Evolutionary conservation across 768 basidiomycete genomes (phyloP).

Genomic region (Lactarius sanguifluus): DNA sequence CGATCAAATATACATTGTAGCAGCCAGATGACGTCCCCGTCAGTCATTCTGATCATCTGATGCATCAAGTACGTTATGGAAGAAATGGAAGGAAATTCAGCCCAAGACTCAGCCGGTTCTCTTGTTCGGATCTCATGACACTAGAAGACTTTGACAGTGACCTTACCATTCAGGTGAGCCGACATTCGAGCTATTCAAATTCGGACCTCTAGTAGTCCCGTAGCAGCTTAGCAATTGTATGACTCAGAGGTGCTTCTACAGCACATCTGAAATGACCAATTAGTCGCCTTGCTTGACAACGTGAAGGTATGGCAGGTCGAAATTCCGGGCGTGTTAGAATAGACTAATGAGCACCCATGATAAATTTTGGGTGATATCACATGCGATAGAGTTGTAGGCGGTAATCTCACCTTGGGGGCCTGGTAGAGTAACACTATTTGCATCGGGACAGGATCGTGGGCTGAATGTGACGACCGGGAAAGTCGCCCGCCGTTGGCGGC

Average conservation of each 20-base stretch:
- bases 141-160: not conserved
- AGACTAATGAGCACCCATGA: too few relatives aligned
- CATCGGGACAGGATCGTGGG: constrained; percentile 16
- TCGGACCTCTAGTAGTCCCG: not conserved
- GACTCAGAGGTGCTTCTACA: not conserved
- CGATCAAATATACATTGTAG: too few relatives aligned
- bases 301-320: too few relatives aligned
- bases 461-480: constrained; percentile 25
- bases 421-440: too few relatives aligned
- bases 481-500: constrained; percentile 21
- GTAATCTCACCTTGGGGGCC: too few relatives aligned
- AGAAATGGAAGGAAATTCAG: not conserved
- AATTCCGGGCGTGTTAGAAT: too few relatives aligned
- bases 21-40: not conserved
- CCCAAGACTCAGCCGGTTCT: not conserved
- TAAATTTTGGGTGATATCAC: too few relatives aligned
- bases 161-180: not conserved
- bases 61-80: not conserved
- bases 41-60: not conserved
- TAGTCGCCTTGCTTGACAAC: too few relatives aligned
- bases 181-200: too few relatives aligned
- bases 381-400: too few relatives aligned
- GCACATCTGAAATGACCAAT: not conserved
- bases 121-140: not conserved
- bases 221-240: not conserved